These are phyloP conservation scores for Neoscytalidium dimidiatum DNA, from an alignment of 2,329 filamentous ascomycete genomes.

Conservation along the genomic window DNA sequence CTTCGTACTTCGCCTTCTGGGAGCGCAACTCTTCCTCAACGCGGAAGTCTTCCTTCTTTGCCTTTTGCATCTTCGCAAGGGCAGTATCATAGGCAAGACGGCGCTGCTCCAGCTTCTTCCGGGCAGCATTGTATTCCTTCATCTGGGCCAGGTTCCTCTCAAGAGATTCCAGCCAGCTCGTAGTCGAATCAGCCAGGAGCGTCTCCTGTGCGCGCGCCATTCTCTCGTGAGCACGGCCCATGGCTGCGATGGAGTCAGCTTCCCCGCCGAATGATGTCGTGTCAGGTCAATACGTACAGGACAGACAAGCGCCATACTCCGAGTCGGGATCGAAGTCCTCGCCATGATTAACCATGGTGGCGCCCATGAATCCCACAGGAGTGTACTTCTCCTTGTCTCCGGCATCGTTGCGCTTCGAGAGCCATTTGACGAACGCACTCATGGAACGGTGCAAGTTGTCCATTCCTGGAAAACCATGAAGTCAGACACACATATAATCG, in stretches of 20 bases:
- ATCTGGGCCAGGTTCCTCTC: conserved; percentile 89
- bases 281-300: conserved; percentile 53
- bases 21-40: conserved; percentile 88
- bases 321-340: conserved; percentile 92
- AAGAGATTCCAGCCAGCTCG: conserved; percentile 86
- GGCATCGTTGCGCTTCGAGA: conserved; percentile 79
- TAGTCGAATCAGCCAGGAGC: conserved; percentile 75
- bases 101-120: conserved; percentile 91
- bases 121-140: conserved; percentile 94
- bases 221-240: conserved; percentile 86
- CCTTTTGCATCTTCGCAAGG: conserved; percentile 86
- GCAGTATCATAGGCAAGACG: conserved; percentile 90
- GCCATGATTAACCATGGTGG: conserved; percentile 83
- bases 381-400: conserved; percentile 88
- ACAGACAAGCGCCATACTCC: conserved; percentile 85
- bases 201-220: conserved; percentile 82
- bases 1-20: conserved; percentile 95
- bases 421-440: conserved; percentile 82
- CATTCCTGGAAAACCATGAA: conserved; percentile 66
- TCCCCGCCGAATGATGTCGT: neutral
- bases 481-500: conserved; percentile 6
- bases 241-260: conserved; percentile 49
- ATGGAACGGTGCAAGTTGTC: conserved; percentile 86
- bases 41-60: conserved; percentile 89
- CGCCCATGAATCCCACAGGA: conserved; percentile 76